Evolutionary conservation across 768 basidiomycete species (phyloP), one percentile per base, ranked within the genome.

Genomic region (Leccinum fibrillosum): DNA sequence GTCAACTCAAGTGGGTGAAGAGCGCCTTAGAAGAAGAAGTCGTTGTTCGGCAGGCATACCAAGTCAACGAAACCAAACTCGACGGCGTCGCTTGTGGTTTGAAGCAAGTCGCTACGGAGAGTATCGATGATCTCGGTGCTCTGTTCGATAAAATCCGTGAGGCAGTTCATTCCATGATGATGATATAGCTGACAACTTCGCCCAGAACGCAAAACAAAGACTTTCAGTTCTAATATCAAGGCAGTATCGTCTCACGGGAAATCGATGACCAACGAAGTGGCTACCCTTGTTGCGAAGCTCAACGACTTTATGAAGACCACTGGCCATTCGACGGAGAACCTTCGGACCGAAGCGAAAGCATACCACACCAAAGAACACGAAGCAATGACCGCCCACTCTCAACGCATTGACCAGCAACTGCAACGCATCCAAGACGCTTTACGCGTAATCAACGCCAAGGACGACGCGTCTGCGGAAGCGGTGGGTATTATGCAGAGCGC

Each of bases 121-220:
- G 86, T 58, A 74, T 91, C 17, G 77, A 77, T 8, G 91, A 97
- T 68, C 77, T 95, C 37, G 72, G 67, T 15, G 83, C 84, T 0
- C 74, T 95, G 23, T 92, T 93, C 62, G 84, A 84, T 45, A 97
- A 96, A 74, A 82, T 97, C 49, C 89, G 94, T 94, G 66, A 66
- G 84, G 65, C 21, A 25, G 25, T 57, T 53, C 42, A 34, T 37
- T 62, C 13, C 17, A 49, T 13, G 21, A 17, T 37, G 39, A 2
- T 52, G 23, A 49, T 13, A 2, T 54, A 5, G 47, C 50, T 73
- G 42, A 69, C 26, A 32, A 26, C 12, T 47, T 47, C 50, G 13
- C 35, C 15, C 62, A 95, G 94, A 90, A 44, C 88, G 94, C 58
- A 94, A 90, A 67, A 76, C 83, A 32, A 74, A 75, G 23, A 77